phyloP scores from a whole-genome alignment of 352 stramenopile species.

The Phytopythium boreale region DNA sequence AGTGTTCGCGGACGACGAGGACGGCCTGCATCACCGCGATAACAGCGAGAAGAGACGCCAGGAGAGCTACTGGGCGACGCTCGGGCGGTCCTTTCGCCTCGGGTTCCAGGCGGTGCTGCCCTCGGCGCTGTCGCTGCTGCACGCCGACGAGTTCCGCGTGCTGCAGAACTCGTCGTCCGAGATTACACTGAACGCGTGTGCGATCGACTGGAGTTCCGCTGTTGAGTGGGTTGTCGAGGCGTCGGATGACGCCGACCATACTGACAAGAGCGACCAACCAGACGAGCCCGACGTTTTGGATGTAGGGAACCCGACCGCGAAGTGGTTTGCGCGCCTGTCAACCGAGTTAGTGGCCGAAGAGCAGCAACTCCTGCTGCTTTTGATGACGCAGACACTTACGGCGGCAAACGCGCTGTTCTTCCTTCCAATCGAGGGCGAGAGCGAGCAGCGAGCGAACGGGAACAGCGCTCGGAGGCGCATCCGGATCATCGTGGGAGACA shows the following conservation, averaged over 20 bases:
- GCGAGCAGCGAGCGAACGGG: neutral
- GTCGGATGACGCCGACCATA: slow-evolving; percentile 5
- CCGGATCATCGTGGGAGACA: slow-evolving; percentile 5
- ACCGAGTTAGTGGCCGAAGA: slow-evolving; percentile 59
- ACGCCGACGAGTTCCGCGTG: slow-evolving; percentile 47
- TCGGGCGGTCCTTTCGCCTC: slow-evolving; percentile 33
- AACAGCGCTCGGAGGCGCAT: neutral
- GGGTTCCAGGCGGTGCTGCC: slow-evolving; percentile 61
- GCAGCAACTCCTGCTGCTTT: slow-evolving; percentile 51
- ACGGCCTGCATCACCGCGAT: slow-evolving; percentile 6
- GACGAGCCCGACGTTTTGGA: slow-evolving; percentile 10
- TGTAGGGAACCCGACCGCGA: slow-evolving; percentile 10
- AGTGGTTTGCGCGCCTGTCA: slow-evolving; percentile 48
- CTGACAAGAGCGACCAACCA: slow-evolving; percentile 5
- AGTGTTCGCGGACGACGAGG: slow-evolving; percentile 19
- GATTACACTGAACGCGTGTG: slow-evolving; percentile 23
- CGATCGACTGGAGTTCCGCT: slow-evolving; percentile 37
- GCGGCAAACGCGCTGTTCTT: slow-evolving; percentile 46
- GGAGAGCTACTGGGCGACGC: slow-evolving; percentile 21
- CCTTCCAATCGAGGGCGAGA: slow-evolving; percentile 8
- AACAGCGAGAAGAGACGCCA: neutral
- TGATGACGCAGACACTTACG: slow-evolving; percentile 46
- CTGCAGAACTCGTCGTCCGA: slow-evolving; percentile 39
- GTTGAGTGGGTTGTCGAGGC: slow-evolving; percentile 33
- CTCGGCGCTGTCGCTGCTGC: slow-evolving; percentile 43